Evolutionary conservation across 208 protist species (phyloP).

Genomic region (Trypanosoma theileri): DNA sequence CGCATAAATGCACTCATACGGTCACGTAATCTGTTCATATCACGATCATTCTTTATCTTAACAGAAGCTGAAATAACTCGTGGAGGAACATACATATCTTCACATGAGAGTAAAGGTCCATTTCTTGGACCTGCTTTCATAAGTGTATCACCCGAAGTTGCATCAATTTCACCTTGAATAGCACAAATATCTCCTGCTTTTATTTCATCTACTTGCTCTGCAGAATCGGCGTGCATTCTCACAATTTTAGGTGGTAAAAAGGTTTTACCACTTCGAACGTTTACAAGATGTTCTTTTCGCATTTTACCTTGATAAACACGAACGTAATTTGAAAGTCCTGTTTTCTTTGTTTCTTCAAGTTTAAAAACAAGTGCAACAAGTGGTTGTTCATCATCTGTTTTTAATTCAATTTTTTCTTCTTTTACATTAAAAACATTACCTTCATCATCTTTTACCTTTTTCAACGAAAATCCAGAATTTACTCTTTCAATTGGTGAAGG

Average conservation of each 20-base stretch:
- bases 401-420: slow-evolving; percentile 76
- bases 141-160: slow-evolving; percentile 96
- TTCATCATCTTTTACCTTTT: slow-evolving; percentile 88
- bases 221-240: slow-evolving; percentile 97
- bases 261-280: slow-evolving; percentile 84
- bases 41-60: slow-evolving; percentile 85
- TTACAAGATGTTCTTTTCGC: slow-evolving; percentile 88
- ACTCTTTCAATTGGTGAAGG: slow-evolving; percentile 94
- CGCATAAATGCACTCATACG: slow-evolving; percentile 93
- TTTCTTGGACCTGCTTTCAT: slow-evolving; percentile 75
- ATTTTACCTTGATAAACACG: slow-evolving; percentile 98
- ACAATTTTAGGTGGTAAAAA: slow-evolving; percentile 96
- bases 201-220: slow-evolving; percentile 93
- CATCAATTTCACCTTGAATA: slow-evolving; percentile 98
- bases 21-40: slow-evolving; percentile 71
- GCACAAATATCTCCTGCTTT: slow-evolving; percentile 98
- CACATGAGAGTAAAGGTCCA: slow-evolving; percentile 72
- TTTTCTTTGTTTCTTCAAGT: slow-evolving; percentile 95
- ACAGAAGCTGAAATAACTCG: slow-evolving; percentile 97
- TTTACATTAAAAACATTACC: slow-evolving; percentile 75
- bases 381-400: slow-evolving; percentile 89
- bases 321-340: slow-evolving; percentile 98
- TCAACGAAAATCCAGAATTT: slow-evolving; percentile 79
- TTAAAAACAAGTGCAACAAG: slow-evolving; percentile 98
- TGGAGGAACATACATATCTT: slow-evolving; percentile 98